phyloP scores from a whole-genome alignment of 306 rosid genomes.

The Malus orientalis region DNA sequence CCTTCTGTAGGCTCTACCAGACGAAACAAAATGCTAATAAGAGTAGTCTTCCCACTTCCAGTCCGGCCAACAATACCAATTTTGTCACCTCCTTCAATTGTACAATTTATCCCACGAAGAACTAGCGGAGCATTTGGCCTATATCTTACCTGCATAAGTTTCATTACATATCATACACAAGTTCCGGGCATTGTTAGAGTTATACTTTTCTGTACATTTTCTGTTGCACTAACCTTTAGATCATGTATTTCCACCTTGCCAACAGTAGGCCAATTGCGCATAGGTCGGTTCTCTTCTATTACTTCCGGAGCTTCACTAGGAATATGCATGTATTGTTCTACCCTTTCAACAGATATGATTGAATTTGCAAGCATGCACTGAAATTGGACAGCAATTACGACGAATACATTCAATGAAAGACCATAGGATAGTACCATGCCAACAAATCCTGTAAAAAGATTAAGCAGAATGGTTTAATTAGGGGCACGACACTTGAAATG shows the following conservation, averaged over 20 bases:
- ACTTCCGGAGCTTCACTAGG: constrained; percentile 22
- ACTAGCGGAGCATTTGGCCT: constrained; percentile 22
- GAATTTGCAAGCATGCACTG: constrained; percentile 19
- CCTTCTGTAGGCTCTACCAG: constrained; percentile 29
- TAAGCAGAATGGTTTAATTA: not conserved
- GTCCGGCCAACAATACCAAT: constrained; percentile 30
- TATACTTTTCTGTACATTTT: not conserved
- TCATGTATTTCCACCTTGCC: constrained; percentile 18
- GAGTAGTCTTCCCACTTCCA: constrained; percentile 36
- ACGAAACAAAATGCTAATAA: constrained; percentile 22
- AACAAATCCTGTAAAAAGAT: constrained; percentile 10
- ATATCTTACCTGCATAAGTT: constrained; percentile 20
- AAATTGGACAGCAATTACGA: constrained; percentile 8
- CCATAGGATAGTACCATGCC: constrained; percentile 28
- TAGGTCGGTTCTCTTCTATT: constrained; percentile 8
- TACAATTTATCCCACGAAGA: constrained; percentile 23
- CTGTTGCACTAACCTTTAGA: constrained; percentile 8
- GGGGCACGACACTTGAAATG: too few species aligned
- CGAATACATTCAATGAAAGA: constrained; percentile 15
- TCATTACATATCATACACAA: not conserved
- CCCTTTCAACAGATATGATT: constrained; percentile 26
- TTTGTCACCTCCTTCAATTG: constrained; percentile 26
- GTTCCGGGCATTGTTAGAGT: not conserved
- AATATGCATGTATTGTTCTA: constrained; percentile 30
- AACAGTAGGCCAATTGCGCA: constrained; percentile 16